A percentile compares a stretch with the other conserved stretches of the same genome.
Evolutionary conservation across 2,329 filamentous ascomycete genomes (phyloP).

Genomic region (Aspergillus sp.): DNA sequence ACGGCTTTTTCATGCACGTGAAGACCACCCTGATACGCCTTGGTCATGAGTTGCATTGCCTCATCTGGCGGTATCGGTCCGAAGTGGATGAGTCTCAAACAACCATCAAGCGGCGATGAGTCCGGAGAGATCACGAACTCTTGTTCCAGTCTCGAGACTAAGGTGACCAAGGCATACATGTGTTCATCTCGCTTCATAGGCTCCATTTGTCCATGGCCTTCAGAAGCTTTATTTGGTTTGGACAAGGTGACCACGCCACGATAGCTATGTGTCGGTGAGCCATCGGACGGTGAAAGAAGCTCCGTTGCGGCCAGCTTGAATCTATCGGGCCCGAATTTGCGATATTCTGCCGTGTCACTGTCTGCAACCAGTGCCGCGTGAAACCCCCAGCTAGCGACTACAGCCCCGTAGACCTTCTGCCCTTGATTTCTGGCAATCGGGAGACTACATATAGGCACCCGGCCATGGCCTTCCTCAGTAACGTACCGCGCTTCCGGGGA

Average conservation of each 20-base stretch:
- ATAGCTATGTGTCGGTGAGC: constrained; percentile 49
- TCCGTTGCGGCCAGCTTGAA: constrained; percentile 80
- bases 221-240: constrained; percentile 6
- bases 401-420: constrained; percentile 55
- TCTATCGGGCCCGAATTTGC: constrained; percentile 64
- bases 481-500: constrained; percentile 46
- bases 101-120: constrained; percentile 61
- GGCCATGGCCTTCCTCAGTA: constrained; percentile 40
- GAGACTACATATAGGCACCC: constrained; percentile 13
- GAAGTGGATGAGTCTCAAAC: constrained; percentile 66
- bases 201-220: neutral
- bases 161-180: constrained; percentile 65
- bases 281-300: constrained; percentile 54
- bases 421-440: constrained; percentile 20
- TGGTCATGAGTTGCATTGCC: constrained; percentile 68
- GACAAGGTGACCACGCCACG: constrained; percentile 44
- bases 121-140: constrained; percentile 73
- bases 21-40: constrained; percentile 50
- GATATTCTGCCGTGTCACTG: constrained; percentile 75
- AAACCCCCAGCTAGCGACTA: constrained; percentile 84
- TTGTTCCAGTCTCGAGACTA: constrained; percentile 74
- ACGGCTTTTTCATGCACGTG: constrained; percentile 52
- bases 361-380: constrained; percentile 85
- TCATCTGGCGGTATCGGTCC: constrained; percentile 56
- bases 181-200: constrained; percentile 45